Evolutionary conservation across 495 filamentous ascomycete genomes (phyloP), one percentile per base, ranked within the genome.

Genomic region (Penicillium desertorum): DNA sequence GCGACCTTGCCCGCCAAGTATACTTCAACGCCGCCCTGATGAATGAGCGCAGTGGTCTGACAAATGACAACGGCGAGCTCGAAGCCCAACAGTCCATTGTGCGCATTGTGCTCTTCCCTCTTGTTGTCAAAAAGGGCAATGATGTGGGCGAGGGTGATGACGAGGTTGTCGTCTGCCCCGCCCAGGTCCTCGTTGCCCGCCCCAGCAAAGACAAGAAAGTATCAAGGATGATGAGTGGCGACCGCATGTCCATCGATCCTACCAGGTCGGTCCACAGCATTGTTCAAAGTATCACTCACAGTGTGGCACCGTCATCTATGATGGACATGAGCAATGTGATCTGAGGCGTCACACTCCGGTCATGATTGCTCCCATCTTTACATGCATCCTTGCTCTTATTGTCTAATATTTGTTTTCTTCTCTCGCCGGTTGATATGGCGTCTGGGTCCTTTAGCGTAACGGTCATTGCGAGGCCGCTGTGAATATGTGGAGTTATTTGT

Each of bases 121-220:
- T 96, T 11, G 92, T 98, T 12, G 88, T 97, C 62, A 92, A 94
- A 75, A 92, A 93, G 76, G 94, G 93, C 47, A 89, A 96, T 67
- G 92, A 96, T 64, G 71, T 74, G 14, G 93, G 92, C 16, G 83
- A 88, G 17, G 88, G 89, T 27, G 89, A 96, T 30, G 89, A 95
- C 49, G 91, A 97, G 78, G 88, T 93, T 54, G 91, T 97, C 37
- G 90, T 98, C 37, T 92, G 86, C 56, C 92, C 92, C 8, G 94
- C 95, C 17, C 91, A 97, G 71, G 95, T 98, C 42, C 82, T 98
- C 30, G 83, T 96, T 20, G 77, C 79, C 16, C 72, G 74, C 32
- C 70, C 70, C 2, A 64, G 65, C 56, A 78, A 77, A 62, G 79
- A 79, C 37, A 77, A 74, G 58, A 74, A 67, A 56, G 61, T 73